These are phyloP conservation scores for Eucommia ulmoides DNA, from an alignment of 257 asterid species.

Conservation along the genomic window DNA sequence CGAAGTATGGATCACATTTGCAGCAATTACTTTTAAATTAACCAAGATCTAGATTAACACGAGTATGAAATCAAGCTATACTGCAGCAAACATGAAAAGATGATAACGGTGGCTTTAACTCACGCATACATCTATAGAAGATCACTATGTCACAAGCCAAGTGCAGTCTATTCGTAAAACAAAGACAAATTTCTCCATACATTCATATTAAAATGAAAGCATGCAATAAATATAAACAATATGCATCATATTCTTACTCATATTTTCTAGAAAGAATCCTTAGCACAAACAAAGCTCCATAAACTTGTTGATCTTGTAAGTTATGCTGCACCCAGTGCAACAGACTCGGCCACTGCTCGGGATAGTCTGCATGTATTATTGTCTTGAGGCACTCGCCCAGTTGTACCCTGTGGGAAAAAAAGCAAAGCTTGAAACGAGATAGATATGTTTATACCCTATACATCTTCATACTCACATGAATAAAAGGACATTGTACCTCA, in stretches of 20 bases:
- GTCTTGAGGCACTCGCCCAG: constrained; percentile 92
- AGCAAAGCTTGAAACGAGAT: constrained; percentile 10
- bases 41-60: too few relatives aligned
- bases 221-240: too few relatives aligned
- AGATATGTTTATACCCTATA: too few relatives aligned
- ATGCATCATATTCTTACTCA: constrained; percentile 51
- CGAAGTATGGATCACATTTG: too few relatives aligned
- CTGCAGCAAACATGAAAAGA: not conserved
- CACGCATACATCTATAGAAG: not conserved
- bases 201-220: not conserved
- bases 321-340: constrained; percentile 84
- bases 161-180: not conserved
- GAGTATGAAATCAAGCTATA: not conserved
- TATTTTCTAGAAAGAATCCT: constrained; percentile 90
- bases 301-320: constrained; percentile 83
- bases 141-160: not conserved
- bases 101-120: not conserved
- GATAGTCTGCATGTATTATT: constrained; percentile 75
- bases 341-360: constrained; percentile 95
- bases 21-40: too few relatives aligned
- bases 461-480: not conserved
- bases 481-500: constrained; percentile 37
- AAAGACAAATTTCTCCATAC: not conserved
- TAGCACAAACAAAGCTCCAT: constrained; percentile 81
- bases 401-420: constrained; percentile 56